Evolutionary conservation across 352 stramenopile genomes (phyloP), one percentile per base, ranked within the genome.

Genomic region (Phytophthora pinifolia): DNA sequence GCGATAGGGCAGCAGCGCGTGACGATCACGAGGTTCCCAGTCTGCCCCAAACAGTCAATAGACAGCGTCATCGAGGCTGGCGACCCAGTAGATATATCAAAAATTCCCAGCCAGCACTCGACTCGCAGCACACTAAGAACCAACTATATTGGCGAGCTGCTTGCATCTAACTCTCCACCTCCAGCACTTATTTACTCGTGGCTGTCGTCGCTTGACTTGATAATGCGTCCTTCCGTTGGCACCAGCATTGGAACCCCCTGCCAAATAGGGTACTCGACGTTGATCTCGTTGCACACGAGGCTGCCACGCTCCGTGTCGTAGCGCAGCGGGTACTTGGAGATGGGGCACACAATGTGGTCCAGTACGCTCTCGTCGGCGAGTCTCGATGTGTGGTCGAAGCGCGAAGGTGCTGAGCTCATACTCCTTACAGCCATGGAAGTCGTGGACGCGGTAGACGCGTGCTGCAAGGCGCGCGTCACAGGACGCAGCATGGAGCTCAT

Each of bases 191-290:
- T 2, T 27, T 71, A 60, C 15, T 58, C 25, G n/a, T 62, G 45
- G 20, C 15, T 44, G 36, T 9, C 62, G 49, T 51, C 42, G 36
- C 70, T 73, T 45, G 76, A 69, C 22, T 70, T 64, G n/a, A 94
- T 56, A 18, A 94, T 62, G 25, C 81, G 79, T 32, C 80, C 85
- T 61, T 93, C 83, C 6, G 67, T 76, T 0, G 86, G 86, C 34
- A 95, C 73, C 27, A 95, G 72, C 60, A 89, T 60, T 1, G 85
- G 81, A 4, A 89, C 56, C 27, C 85, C 81, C 22, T 84, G 20
- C 44, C 72, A 82, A 52, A 95, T 91, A n/a, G 85, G 85, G 36
- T 95, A 95, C 67, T 83, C 74, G 32, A 95, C 83, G 56, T 74
- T 71, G 53, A 95, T 91, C 59, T 95, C 77, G 42, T 86, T 73